phyloP scores from a whole-genome alignment of 352 stramenopile genomes.

The Phytophthora brassicae region DNA sequence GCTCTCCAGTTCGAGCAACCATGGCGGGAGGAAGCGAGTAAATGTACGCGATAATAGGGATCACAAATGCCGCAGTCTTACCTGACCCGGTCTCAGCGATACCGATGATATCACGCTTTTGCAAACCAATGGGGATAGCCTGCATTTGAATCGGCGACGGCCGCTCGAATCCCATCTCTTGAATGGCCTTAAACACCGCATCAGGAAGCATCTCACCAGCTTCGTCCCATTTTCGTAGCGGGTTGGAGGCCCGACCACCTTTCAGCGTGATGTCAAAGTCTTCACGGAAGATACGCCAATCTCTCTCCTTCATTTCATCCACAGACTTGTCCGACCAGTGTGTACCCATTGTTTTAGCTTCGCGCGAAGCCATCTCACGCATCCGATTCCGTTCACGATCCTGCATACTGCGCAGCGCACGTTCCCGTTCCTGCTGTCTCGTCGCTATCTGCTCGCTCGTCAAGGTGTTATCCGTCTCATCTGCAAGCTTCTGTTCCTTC shows the following conservation, averaged over 20 bases:
- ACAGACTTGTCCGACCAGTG: conserved; percentile 96
- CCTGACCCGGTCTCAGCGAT: conserved; percentile 98
- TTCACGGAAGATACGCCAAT: conserved; percentile 99
- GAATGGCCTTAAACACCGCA: conserved; percentile 88
- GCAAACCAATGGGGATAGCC: conserved; percentile 96
- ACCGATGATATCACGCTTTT: conserved; percentile 97
- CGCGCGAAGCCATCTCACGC: conserved; percentile 63
- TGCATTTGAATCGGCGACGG: conserved; percentile 99
- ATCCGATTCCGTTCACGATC: conserved; percentile 58
- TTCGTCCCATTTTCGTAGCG: conserved; percentile 93
- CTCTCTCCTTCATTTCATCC: conserved; percentile 93
- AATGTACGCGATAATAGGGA: conserved; percentile 97
- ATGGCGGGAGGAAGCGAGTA: conserved; percentile 87
- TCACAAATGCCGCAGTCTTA: conserved; percentile 98
- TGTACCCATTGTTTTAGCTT: conserved; percentile 73
- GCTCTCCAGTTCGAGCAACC: conserved; percentile 87
- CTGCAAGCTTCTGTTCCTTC: conserved; percentile 67
- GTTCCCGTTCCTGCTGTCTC: conserved; percentile 71
- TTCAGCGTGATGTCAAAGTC: conserved; percentile 99
- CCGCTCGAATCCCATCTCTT: conserved; percentile 93
- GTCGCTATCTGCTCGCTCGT: conserved; percentile 60
- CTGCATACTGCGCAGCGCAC: conserved; percentile 73
- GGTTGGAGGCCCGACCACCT: conserved; percentile 86
- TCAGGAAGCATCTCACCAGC: conserved; percentile 53
- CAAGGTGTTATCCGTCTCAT: conserved; percentile 65